A percentile compares a stretch with the other conserved stretches of the same genome.
phyloP scores from a whole-genome alignment of 176 grass and related monocot species.

The Aegilops speltoides region DNA sequence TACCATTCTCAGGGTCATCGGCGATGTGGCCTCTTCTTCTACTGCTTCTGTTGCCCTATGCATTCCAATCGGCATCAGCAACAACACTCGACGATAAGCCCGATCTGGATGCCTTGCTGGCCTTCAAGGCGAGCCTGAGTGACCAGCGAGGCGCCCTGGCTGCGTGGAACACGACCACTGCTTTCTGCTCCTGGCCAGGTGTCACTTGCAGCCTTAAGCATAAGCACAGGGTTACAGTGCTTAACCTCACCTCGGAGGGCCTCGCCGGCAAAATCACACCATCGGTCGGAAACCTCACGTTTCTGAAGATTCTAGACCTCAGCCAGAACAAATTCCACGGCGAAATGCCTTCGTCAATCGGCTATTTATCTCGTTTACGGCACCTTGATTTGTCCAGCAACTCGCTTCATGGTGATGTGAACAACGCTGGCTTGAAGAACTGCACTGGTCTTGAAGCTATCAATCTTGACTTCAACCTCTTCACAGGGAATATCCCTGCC shows the following conservation, averaged over 20 bases:
- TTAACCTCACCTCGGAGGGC: background rate
- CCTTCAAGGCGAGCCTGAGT: background rate
- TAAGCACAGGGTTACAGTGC: background rate
- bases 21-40: background rate
- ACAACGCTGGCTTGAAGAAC: background rate
- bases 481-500: conserved; percentile 2
- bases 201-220: conserved; percentile 18
- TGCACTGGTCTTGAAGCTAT: conserved; percentile 4
- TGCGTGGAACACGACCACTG: background rate
- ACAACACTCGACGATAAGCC: background rate
- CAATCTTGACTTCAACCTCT: background rate
- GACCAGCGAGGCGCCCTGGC: background rate
- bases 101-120: background rate
- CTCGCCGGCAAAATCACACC: conserved; percentile 18
- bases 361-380: background rate
- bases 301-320: conserved; percentile 12
- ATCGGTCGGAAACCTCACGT: conserved; percentile 21
- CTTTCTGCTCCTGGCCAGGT: conserved; percentile 13
- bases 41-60: background rate
- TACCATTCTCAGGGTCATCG: background rate
- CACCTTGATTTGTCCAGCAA: background rate
- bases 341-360: background rate
- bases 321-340: background rate
- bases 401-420: background rate
- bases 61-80: background rate